Conservation (phyloP, 305 asterid species). For the Fraxinus nigra region DNA sequence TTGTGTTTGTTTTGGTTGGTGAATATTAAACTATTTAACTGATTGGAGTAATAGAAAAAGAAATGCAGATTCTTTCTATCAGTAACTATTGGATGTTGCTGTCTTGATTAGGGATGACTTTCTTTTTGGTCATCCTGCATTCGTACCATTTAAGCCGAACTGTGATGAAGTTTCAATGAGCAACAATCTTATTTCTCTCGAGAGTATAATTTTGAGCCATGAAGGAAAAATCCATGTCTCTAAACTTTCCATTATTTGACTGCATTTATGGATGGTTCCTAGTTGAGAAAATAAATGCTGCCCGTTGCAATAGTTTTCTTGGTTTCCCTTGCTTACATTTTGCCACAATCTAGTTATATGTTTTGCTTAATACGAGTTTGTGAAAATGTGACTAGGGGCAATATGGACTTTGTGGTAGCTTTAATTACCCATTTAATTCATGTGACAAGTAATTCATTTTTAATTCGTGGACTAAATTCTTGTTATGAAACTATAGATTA, state of each 20-base stretch:
- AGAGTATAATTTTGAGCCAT: background rate
- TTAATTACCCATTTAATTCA: background rate
- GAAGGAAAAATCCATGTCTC: background rate
- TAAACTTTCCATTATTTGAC: background rate
- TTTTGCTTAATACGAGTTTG: background rate
- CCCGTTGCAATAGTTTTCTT: background rate
- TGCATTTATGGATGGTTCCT: background rate
- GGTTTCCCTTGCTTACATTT: background rate
- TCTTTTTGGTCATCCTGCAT: background rate
- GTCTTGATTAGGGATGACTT: background rate
- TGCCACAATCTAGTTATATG: background rate
- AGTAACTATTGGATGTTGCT: background rate
- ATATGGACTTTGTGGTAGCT: constrained; percentile 2
- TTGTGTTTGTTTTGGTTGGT: background rate
- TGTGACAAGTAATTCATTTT: background rate
- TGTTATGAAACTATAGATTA: background rate
- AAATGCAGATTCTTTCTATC: background rate
- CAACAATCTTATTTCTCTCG: no score
- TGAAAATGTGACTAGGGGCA: background rate
- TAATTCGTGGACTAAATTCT: background rate
- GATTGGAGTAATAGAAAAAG: background rate
- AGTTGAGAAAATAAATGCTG: background rate
- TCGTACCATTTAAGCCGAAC: background rate
- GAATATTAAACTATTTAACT: background rate
- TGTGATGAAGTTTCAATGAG: no score